Evolutionary conservation across 108 stramenopile species (phyloP), one percentile per base, ranked within the genome.

Genomic region (Hondaea fermentalgiana): DNA sequence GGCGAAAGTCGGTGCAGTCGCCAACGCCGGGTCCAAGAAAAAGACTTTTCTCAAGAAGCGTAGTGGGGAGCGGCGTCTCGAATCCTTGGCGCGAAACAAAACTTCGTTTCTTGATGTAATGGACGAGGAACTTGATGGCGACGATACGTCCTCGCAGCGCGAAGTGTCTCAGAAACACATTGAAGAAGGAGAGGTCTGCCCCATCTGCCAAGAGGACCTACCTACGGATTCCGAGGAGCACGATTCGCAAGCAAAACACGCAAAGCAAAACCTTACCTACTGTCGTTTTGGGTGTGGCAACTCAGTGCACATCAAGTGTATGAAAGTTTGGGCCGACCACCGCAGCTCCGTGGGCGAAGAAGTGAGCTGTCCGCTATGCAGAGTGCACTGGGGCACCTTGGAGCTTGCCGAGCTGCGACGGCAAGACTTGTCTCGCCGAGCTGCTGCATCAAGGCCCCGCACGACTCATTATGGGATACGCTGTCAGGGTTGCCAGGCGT

Each of bases 311-410:
- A 45, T 83, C 3, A 83, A 83, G 28, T 83, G 76, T 45, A 83
- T 83, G 76, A 83, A 83, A 45, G 51, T 83, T 14, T 83, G 76
- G 76, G 76, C 76, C n/a, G 76, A 83, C 5, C 76, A 83, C 4
- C 76, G 51, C 3, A 53, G 43, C n/a, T 25, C n/a, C 49, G 49
- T 83, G 8, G 76, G 76, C 5, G 51, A 83, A 17, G 49, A 83
- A 0, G 76, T 83, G 51, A 47, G 76, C 25, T 83, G 76, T 23
- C 76, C 76, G 45, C 23, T 83, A 16, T 83, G 76, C 76, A 21
- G 76, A 6, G 51, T 53, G n/a, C 49, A 83, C 76, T 83, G 76
- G 76, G 76, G 76, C 28, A 6, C 12, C n/a, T 6, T 12, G 6
- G 76, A 47, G 28, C 76, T 83, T 12, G 76, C 76, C 16, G 51